Base-by-base conservation (phyloP, 164 flowering plant genomes). In the Warburgia ugandensis region DNA sequence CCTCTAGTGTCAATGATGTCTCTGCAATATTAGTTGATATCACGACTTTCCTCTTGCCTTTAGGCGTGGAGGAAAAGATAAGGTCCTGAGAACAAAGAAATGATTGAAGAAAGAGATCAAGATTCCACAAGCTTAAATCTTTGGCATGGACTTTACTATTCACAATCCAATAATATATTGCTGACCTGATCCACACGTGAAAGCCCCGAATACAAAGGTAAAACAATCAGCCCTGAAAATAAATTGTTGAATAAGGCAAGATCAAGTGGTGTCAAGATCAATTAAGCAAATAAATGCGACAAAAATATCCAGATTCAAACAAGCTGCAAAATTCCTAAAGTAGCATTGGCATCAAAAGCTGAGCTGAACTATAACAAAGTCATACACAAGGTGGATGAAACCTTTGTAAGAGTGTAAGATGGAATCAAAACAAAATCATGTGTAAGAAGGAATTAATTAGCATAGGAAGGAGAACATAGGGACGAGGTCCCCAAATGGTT, bases 1-100 rank as follows among this genome's bases (percentile, higher is more conserved):
- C 99, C 97, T 89, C 99, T 71, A 89, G 64, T 36, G 97, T 94
- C 74, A 94, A 72, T 19, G 99, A 94, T 27, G 99, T 89, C 71
- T 94, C 99, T 13, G 99, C 99, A 57, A 94, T 84, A 77, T 94
- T 94, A 54, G 99, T 94, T 42, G 99, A 79, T 51, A 89, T 70
- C 31, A 94, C 72, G 46, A 94, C 92, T 70, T 94, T 94, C 67
- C 99, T 86, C 74, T 94, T 81, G 29, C 94, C 92, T 68, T 92
- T 73, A 49, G 96, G 92, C 42, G 88, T 77, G 31, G 97, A 92
- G 54, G 87, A 74, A 73, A 94, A 94, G 17, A 94, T 56, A 51
- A 84, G 67, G 53, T 94, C 96, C 97, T 92, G 59, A 27, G 49
- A 55, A 50, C 40, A 60, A 59, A 50, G 33, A 13, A 48, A 21